Conservation (phyloP, 805 yeast genomes). For the Myxozyma melibiosi region DNA sequence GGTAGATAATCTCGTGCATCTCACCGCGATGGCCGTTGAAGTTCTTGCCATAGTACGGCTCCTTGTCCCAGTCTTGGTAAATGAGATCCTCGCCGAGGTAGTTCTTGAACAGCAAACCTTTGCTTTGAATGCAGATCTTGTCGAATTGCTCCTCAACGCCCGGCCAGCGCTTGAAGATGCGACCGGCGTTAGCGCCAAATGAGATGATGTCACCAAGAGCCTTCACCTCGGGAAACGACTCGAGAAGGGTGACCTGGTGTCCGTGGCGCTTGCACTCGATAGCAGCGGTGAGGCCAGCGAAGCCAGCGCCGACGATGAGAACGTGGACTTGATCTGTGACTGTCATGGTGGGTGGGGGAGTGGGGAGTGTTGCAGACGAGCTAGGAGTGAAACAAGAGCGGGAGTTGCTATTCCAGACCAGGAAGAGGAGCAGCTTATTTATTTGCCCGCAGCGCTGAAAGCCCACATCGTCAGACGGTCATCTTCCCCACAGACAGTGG, state of each 20-base stretch:
- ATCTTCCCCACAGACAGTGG: too few relatives aligned
- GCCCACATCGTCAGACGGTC: too few relatives aligned
- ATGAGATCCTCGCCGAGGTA: background rate
- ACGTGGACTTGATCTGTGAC: constrained; percentile 1
- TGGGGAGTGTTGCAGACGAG: too few relatives aligned
- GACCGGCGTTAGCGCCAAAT: constrained; percentile 7
- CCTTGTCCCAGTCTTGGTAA: constrained; percentile 5
- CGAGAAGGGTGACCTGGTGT: constrained; percentile 5
- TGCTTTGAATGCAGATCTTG: background rate
- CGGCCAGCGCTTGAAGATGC: constrained; percentile 7
- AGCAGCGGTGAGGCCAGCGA: constrained; percentile 10
- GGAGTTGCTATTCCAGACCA: too few relatives aligned
- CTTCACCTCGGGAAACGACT: constrained; percentile 8
- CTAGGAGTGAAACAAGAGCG: too few relatives aligned
- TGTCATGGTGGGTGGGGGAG: too few relatives aligned
- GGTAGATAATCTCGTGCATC: constrained; percentile 1
- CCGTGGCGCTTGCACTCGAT: constrained; percentile 7
- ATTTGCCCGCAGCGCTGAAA: too few relatives aligned
- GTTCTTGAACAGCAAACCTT: background rate
- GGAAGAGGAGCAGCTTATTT: too few relatives aligned
- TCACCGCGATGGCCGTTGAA: constrained; percentile 9
- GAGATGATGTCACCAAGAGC: constrained; percentile 5
- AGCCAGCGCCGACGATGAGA: constrained; percentile 5
- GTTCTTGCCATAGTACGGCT: background rate
- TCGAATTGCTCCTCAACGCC: constrained; percentile 6